Evolutionary conservation across 495 filamentous ascomycete genomes (phyloP), one percentile per base, ranked within the genome.

Genomic region (Pyrenopolyporus hunteri): DNA sequence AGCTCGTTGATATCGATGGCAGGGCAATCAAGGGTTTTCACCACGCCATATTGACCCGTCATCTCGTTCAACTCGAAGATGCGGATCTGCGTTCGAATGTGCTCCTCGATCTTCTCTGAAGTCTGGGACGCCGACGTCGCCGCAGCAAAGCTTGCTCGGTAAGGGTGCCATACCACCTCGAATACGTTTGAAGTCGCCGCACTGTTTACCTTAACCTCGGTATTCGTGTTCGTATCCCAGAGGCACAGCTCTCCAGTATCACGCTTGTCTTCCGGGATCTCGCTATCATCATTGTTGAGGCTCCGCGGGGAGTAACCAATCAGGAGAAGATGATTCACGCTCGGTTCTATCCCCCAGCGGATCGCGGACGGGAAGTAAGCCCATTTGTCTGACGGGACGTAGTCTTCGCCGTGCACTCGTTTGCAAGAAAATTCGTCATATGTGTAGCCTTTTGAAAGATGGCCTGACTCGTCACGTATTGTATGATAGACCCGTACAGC

Each of bases 1-100:
- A 97, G 79, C 63, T 92, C 90, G 63, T 97, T 97, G 66, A 98
- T 91, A 70, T 98, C 94, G 0, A 82, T 61, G 0, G 94, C 93
- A 13, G 83, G 76, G 66, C 91, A 97, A 55, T 95, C 87, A 1
- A 87, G 66, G 1, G 74, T 73, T 42, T 77, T 73, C 19, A 78
- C 56, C 7, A 73, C 69, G 28, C 53, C 61, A 28, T 75, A 80
- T 17, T 72, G 72, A 28, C 58, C 64, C 0, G 66, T 63, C 16
- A 72, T 66, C 6, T 64, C 39, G 19, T 67, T 67, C 0, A 62
- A 35, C 11, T 72, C 59, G 44, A 78, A 85, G 13, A 85, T 53
- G 4, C 79, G 74, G 25, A 83, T 77, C 66, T 83, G 81, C 0
- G 80, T 83, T 29, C 74, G 71, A 6, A 74, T 67, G 65, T 78